Evolutionary conservation across 2,329 filamentous ascomycete genomes (phyloP), one percentile per base, ranked within the genome.

Genomic region (Trichophyton benhamiae): DNA sequence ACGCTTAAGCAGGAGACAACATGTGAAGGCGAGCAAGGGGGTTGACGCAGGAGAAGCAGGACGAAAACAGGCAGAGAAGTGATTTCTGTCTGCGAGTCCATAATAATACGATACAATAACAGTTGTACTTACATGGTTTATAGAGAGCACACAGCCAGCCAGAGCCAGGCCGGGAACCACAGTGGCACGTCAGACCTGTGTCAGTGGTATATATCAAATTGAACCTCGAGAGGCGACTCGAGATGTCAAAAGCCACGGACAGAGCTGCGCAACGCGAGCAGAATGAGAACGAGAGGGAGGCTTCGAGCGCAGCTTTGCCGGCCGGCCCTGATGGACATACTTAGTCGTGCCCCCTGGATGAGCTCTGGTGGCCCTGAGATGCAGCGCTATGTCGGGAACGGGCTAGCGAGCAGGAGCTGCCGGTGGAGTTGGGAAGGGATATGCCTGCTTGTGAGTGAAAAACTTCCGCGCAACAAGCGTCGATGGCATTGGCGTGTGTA

Each of bases 341-440:
- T 36, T 36, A 36, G 33, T 48, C 6, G 5, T 9, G 5, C 46
- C 49, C 49, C 49, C 27, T 53, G 49, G 49, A 27, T 25, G 49
- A 53, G 49, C 49, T 53, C 49, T 53, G 13, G 49, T n/a, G 22
- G 49, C 27, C 49, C 27, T 53, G 17, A 53, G 49, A 53, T 22
- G 49, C 49, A 53, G 49, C 49, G 49, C 49, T 53, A 53, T 53
- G 25, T 53, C 49, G 49, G 49, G 49, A 53, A 30, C 13, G 49
- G 49, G 9, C 49, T 53, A 53, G 49, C 30, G 22, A 53, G 22
- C 17, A 33, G n/a, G 49, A 53, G 27, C 22, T 53, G 3, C 44
- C 3, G 20, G 44, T 48, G 44, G 44, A 48, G 44, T 11, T 53
- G 13, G 15, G 25, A 4, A 53, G 49, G 49, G 49, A 33, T 53